phyloP scores from a whole-genome alignment of 805 yeast genomes.

The baker's yeast (Saccharomyces cerevisiae) region DNA sequence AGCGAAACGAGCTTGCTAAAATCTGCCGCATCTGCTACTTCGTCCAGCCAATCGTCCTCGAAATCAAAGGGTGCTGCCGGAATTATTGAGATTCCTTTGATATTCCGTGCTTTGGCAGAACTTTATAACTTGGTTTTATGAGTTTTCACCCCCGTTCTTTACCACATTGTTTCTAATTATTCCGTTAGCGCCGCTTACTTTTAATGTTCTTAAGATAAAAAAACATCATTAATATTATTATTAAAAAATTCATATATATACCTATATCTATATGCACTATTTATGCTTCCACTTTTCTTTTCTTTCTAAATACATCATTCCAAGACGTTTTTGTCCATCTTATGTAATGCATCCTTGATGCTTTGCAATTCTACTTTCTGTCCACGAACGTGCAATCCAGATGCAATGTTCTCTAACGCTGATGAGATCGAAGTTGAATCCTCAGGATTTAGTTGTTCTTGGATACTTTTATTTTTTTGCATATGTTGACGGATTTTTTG shows the following conservation, averaged over 20 bases:
- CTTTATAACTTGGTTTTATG: slow-evolving; percentile 9
- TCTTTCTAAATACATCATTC: background rate
- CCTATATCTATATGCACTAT: background rate
- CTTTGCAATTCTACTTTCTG: slow-evolving; percentile 89
- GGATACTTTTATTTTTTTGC: slow-evolving; percentile 24
- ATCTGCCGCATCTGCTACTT: slow-evolving; percentile 12
- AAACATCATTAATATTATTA: background rate
- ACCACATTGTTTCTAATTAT: background rate
- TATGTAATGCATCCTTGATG: slow-evolving; percentile 76
- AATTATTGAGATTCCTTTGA: slow-evolving; percentile 15
- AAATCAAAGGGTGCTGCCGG: slow-evolving; percentile 18
- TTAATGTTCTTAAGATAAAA: background rate
- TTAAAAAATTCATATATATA: background rate
- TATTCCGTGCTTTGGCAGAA: slow-evolving; percentile 15
- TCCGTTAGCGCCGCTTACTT: background rate
- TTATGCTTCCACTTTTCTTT: background rate
- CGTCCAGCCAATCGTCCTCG: slow-evolving; percentile 12
- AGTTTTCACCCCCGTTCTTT: background rate
- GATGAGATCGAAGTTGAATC: background rate
- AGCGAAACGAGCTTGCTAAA: slow-evolving; percentile 12
- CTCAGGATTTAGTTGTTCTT: background rate
- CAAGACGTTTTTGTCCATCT: slow-evolving; percentile 50
- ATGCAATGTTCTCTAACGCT: slow-evolving; percentile 5
- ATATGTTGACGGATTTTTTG: slow-evolving; percentile 78
- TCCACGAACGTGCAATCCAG: slow-evolving; percentile 36